phyloP scores from a whole-genome alignment of 1,284 basidiomycete genomes.

The Cryptococcus amylolentus region DNA sequence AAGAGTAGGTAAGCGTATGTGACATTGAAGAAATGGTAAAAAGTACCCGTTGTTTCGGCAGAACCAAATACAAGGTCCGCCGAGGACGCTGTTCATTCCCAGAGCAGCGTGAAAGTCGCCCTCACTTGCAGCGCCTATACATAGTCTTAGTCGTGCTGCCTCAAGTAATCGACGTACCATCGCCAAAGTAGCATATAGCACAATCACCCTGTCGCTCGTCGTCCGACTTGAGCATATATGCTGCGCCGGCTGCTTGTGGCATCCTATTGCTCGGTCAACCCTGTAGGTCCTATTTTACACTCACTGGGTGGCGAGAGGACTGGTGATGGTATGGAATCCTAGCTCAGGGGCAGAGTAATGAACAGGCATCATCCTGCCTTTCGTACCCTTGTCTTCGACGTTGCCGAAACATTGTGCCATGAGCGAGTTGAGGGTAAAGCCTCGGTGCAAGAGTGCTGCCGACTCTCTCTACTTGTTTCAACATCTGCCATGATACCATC shows the following conservation, averaged over 20 bases:
- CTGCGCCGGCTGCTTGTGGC: conserved; percentile 91
- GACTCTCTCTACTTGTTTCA: conserved; percentile 68
- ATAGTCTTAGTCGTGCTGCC: background rate
- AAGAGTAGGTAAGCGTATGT: conserved; percentile 54
- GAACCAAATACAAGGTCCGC: conserved; percentile 48
- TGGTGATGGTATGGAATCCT: conserved; percentile 92
- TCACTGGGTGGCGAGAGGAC: conserved; percentile 82
- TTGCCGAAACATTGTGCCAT: conserved; percentile 91
- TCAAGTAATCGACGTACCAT: conserved; percentile 45
- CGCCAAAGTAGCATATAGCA: conserved; percentile 87
- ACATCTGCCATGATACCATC: background rate
- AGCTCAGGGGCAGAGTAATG: conserved; percentile 80
- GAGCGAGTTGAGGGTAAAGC: conserved; percentile 65
- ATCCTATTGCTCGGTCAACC: conserved; percentile 51
- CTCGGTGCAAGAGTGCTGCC: conserved; percentile 84
- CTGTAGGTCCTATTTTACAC: background rate
- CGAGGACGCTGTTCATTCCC: conserved; percentile 53
- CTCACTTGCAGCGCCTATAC: conserved; percentile 52
- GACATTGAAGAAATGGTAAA: conserved; percentile 62
- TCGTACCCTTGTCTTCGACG: conserved; percentile 71
- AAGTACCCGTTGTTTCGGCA: conserved; percentile 50
- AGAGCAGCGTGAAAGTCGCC: conserved; percentile 58
- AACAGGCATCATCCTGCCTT: conserved; percentile 84
- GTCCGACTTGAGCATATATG: conserved; percentile 78
- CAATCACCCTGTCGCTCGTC: conserved; percentile 70